These are phyloP conservation scores for Aquilaria yunnanensis DNA, from an alignment of 345 rosid genomes.

Conservation along the genomic window DNA sequence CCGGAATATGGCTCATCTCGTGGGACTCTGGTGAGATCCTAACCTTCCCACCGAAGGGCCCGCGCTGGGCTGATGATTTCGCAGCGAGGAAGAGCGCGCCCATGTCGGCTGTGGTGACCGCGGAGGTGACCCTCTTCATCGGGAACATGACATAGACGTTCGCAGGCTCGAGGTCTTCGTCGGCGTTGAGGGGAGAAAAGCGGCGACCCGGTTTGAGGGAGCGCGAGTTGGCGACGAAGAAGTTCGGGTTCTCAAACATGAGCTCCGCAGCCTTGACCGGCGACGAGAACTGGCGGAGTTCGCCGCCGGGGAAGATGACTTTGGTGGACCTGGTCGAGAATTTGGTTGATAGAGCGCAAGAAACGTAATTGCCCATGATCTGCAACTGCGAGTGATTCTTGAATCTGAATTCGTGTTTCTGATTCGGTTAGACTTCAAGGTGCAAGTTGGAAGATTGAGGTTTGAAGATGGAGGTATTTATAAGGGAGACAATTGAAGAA, in stretches of 20 bases:
- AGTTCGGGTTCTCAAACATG: constrained; percentile 78
- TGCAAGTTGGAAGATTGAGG: not conserved
- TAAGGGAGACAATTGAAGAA: constrained; percentile 1
- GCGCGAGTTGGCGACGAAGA: constrained; percentile 59
- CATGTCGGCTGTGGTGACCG: constrained; percentile 60
- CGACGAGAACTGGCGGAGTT: constrained; percentile 38
- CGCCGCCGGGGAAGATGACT: constrained; percentile 70
- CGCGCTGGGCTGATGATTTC: constrained; percentile 39
- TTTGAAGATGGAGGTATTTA: not conserved
- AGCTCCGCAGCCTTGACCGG: constrained; percentile 78
- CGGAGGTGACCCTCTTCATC: constrained; percentile 57
- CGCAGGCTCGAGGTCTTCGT: constrained; percentile 60
- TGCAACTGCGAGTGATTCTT: not conserved
- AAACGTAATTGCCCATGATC: constrained; percentile 72
- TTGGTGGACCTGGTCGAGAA: constrained; percentile 31
- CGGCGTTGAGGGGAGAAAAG: constrained; percentile 65
- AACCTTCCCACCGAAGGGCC: constrained; percentile 22
- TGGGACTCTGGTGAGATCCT: constrained; percentile 28
- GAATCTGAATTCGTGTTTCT: not conserved
- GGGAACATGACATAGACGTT: constrained; percentile 71
- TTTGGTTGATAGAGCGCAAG: constrained; percentile 42
- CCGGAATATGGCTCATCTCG: not conserved
- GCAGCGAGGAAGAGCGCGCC: constrained; percentile 49
- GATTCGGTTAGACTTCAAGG: not conserved
- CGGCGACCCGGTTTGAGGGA: constrained; percentile 63